These are phyloP conservation scores for Sclerotinia borealis DNA, from an alignment of 2,329 filamentous ascomycete genomes.

Conservation along the genomic window DNA sequence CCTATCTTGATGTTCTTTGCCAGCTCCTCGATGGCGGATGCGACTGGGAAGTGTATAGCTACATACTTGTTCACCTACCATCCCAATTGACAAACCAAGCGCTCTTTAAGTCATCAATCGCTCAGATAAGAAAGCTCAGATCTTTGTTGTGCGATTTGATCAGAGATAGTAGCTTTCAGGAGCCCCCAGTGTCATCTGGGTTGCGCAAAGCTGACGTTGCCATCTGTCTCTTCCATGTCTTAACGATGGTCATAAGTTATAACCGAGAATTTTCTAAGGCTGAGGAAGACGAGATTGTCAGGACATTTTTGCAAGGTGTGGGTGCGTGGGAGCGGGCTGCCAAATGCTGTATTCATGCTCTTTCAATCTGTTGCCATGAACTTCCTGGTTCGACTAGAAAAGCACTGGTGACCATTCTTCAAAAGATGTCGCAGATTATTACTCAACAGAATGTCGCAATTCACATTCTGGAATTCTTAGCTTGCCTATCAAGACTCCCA, in stretches of 20 bases:
- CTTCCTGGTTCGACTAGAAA: slow-evolving; percentile 83
- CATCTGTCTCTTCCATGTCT: slow-evolving; percentile 77
- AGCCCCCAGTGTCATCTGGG: slow-evolving; percentile 72
- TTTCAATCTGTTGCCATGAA: slow-evolving; percentile 93
- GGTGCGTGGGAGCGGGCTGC: slow-evolving; percentile 79
- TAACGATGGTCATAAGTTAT: slow-evolving; percentile 87
- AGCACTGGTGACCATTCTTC: slow-evolving; percentile 75
- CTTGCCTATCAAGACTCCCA: slow-evolving; percentile 76
- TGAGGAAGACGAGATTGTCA: slow-evolving; percentile 85
- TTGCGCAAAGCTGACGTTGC: slow-evolving; percentile 83
- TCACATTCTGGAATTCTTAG: slow-evolving; percentile 94
- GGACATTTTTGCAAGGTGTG: slow-evolving; percentile 79
- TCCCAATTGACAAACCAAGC: slow-evolving; percentile 87
- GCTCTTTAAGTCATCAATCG: slow-evolving; percentile 68
- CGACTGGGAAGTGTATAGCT: slow-evolving; percentile 92
- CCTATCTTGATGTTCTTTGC: slow-evolving; percentile 72
- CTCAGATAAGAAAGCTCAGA: slow-evolving; percentile 70
- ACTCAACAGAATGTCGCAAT: slow-evolving; percentile 87
- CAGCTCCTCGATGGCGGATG: slow-evolving; percentile 67
- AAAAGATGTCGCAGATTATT: slow-evolving; percentile 93
- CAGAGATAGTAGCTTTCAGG: slow-evolving; percentile 67
- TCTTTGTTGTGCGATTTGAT: slow-evolving; percentile 77
- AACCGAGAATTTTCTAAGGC: slow-evolving; percentile 76
- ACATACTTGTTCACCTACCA: slow-evolving; percentile 77
- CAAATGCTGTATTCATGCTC: slow-evolving; percentile 87